These are phyloP conservation scores for Celoporthe dispersa DNA, from an alignment of 2,329 filamentous ascomycete genomes.

Conservation along the genomic window DNA sequence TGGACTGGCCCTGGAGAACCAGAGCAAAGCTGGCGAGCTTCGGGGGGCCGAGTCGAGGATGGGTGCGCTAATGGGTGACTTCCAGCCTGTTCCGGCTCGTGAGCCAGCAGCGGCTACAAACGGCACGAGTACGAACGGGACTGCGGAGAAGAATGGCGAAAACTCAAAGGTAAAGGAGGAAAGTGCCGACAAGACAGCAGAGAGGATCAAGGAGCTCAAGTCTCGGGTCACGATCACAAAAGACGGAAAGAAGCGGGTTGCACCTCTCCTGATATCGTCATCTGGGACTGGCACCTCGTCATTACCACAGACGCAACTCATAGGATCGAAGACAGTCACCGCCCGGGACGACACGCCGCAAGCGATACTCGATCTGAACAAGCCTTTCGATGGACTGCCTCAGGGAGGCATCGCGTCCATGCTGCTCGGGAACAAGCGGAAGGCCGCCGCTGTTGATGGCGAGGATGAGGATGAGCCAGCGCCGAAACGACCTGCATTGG, in stretches of 20 bases:
- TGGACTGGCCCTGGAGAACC: constrained; percentile 83
- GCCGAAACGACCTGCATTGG: constrained; percentile 55
- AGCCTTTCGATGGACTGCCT: constrained; percentile 90
- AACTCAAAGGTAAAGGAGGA: constrained; percentile 43
- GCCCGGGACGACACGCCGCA: constrained; percentile 75
- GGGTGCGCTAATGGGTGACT: constrained; percentile 97
- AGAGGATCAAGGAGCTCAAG: constrained; percentile 70
- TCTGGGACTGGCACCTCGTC: constrained; percentile 87
- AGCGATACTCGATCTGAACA: constrained; percentile 85
- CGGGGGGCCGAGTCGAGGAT: constrained; percentile 91
- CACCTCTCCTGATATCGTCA: constrained; percentile 87
- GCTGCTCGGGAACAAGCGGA: constrained; percentile 91
- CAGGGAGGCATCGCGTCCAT: constrained; percentile 85
- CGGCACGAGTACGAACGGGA: constrained; percentile 37
- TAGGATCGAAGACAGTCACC: constrained; percentile 70
- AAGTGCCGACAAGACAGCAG: constrained; percentile 56
- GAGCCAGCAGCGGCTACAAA: constrained; percentile 46
- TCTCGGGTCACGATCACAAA: constrained; percentile 93
- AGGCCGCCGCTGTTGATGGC: constrained; percentile 71
- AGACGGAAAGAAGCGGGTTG: constrained; percentile 95
- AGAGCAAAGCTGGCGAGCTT: constrained; percentile 88
- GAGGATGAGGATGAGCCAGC: constrained; percentile 72
- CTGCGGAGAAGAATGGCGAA: constrained; percentile 32
- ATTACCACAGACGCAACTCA: constrained; percentile 83
- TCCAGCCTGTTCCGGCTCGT: constrained; percentile 53